Base-by-base conservation (phyloP, 345 rosid species). In the Boechera divaricarpa region DNA sequence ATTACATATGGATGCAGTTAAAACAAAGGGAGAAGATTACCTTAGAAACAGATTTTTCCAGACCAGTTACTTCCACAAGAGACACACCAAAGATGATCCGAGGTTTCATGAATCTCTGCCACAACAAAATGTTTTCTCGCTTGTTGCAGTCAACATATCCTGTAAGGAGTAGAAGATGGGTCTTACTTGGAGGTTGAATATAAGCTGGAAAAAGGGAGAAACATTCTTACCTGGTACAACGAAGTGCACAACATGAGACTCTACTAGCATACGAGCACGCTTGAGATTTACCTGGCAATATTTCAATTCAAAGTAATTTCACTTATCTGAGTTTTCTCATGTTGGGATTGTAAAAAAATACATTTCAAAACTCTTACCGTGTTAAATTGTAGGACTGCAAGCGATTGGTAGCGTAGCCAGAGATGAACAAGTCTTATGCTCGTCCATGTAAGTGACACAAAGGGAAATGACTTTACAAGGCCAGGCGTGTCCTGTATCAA, bases 331-430 rank as follows among this genome's bases (percentile, higher is more conserved):
- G 53, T 18, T 29, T 57, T 60, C 6, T 62, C 42, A 32, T 7
- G 24, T 67, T 62, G 33, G 24, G 70, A 24, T 57, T 69, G 70
- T 63, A 41, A 64, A 56, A 15, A 65, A 12, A 65, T 15, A 48
- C 16, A 58, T 15, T 52, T 47, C 36, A 70, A 67, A 16, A 28
- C n/a, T 56, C 86, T 74, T 81, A 93, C 98, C 1, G 89, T 87
- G 79, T 89, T 77, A 72, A 94, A 94, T 70, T 2, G 82, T 31
- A 94, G 84, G 84, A 83, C 95, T 3, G 87, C 76, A 77, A 94
- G 93, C 36, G 97, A 90, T 57, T 86, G 89, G 81, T 94, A 92
- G 10, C 97, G 93, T 31, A 94, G 81, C 97, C 94, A 92, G 47
- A 94, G 91, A 81, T 94, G 97, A 68, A 92, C 75, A 83, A 92